Conservation (phyloP, 2,329 filamentous ascomycete genomes). For the Huntiella omanensis region DNA sequence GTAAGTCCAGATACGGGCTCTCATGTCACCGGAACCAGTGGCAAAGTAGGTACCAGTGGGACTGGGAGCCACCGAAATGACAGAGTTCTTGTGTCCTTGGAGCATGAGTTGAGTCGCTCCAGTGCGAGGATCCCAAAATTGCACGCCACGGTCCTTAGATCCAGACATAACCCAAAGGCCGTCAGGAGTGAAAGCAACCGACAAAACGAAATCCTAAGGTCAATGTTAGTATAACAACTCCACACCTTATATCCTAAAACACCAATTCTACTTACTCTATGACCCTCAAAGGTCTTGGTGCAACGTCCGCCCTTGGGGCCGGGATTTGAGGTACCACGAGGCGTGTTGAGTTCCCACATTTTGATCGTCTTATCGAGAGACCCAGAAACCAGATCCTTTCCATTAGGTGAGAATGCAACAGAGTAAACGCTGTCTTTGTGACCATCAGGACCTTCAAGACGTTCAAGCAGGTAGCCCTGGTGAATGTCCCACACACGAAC, state of each 20-base stretch:
- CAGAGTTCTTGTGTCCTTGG: conserved; percentile 96
- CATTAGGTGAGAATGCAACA: conserved; percentile 87
- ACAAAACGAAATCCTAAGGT: conserved; percentile 76
- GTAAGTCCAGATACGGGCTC: conserved; percentile 92
- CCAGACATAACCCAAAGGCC: conserved; percentile 92
- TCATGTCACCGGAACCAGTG: conserved; percentile 93
- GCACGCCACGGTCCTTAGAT: conserved; percentile 90
- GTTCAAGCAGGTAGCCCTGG: conserved; percentile 70
- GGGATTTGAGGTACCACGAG: conserved; percentile 46
- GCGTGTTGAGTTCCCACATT: conserved; percentile 84
- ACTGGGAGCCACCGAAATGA: conserved; percentile 91
- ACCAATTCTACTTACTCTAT: conserved; percentile 43
- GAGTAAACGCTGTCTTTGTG: conserved; percentile 96
- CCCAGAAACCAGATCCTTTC: conserved; percentile 81
- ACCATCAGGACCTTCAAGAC: conserved; percentile 78
- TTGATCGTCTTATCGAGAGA: conserved; percentile 97
- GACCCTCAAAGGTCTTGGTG: conserved; percentile 90
- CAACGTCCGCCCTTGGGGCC: conserved; percentile 76
- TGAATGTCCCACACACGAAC: conserved; percentile 92
- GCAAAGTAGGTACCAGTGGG: conserved; percentile 78
- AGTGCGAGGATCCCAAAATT: conserved; percentile 94
- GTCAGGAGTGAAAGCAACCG: conserved; percentile 85
- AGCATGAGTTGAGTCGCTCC: conserved; percentile 95
- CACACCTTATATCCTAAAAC: neutral
- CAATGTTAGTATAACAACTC: conserved; percentile 15